Percentiles rank a stretch among this genome's conserved stretches.
Conservation (phyloP, 2,329 filamentous ascomycete species). For the Alternaria arbusti region DNA sequence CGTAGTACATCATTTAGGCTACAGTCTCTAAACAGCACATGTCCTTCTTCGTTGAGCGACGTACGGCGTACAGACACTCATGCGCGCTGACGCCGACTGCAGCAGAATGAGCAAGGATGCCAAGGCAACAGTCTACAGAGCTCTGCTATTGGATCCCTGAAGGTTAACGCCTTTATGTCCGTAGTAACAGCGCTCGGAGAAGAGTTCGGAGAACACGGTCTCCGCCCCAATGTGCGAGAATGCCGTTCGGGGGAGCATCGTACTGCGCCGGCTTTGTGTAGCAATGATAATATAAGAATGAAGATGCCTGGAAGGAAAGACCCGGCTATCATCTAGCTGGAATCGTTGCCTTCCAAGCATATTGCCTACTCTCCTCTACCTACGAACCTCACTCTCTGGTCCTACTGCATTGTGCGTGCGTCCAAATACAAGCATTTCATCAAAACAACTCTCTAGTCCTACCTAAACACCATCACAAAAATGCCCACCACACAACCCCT, state of each 20-base stretch:
- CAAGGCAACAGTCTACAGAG: not conserved
- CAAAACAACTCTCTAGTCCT: not conserved
- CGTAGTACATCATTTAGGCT: not conserved
- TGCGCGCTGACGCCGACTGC: not conserved
- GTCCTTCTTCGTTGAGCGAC: not conserved
- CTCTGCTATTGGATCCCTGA: not conserved
- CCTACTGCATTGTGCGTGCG: not conserved
- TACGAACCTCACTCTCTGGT: not conserved
- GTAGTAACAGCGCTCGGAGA: not conserved
- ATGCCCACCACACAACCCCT: constrained; percentile 12
- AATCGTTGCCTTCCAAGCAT: not conserved
- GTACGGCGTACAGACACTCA: not conserved
- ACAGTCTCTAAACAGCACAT: not conserved
- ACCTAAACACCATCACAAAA: not conserved
- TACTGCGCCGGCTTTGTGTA: not conserved
- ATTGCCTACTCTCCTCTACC: too few species aligned
- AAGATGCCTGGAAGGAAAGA: not conserved
- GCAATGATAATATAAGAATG: not conserved
- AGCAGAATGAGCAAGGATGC: not conserved
- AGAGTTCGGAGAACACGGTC: not conserved
- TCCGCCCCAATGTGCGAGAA: not conserved
- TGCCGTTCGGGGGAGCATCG: not conserved
- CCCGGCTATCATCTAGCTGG: too few species aligned
- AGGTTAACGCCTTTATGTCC: not conserved
- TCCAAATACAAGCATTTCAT: not conserved